Evolutionary conservation across 2,329 filamentous ascomycete genomes (phyloP), one percentile per base, ranked within the genome.

Genomic region (Pyricularia grisea): DNA sequence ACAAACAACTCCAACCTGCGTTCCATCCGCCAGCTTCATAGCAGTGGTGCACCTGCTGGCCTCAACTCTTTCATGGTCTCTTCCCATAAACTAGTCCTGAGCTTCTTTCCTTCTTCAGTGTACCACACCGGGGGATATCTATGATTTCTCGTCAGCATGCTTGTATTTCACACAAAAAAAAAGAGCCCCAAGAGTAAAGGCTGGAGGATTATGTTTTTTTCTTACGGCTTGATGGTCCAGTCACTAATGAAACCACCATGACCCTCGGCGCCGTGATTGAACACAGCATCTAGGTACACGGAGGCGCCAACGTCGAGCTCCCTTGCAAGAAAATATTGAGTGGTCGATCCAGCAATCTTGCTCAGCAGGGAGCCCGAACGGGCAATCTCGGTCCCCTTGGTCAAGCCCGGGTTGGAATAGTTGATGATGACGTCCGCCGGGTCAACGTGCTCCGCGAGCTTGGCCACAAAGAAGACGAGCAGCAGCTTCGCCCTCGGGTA

Each of bases 391-490:
- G 77, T 78, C 10, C 74, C 74, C 25, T 74, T 75, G 0, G 71
- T 74, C 10, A 76, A 72, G 2, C 74, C 78, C 0, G 79, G 79
- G 3, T 80, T 76, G n/a, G 76, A 74, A 66, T 78, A 72, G 63
- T 79, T 80, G 66, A 81, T 71, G 25, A 78, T 71, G 0, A 80
- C 76, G n/a, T 79, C 74, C 4, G 77, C 69, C 0, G 77, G 33
- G 0, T 69, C 68, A 10, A 84, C 75, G 0, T 78, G 73, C 10
- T 79, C 75, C 1, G 76, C 74, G n/a, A 82, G 74, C 17, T 79
- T 77, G 23, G 79, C 76, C 6, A 80, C 72, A 65, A 82, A 79
- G 1, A 79, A 69, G 14, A 78, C 76, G 3, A 65, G 70, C 3
- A 79, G 69, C 4, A 79, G 55, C 66, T 80, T 80, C 1, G 66